Percentiles rank a stretch among this genome's conserved stretches.
phyloP scores from a whole-genome alignment of 116 monocot species.

The Iris pallida region DNA sequence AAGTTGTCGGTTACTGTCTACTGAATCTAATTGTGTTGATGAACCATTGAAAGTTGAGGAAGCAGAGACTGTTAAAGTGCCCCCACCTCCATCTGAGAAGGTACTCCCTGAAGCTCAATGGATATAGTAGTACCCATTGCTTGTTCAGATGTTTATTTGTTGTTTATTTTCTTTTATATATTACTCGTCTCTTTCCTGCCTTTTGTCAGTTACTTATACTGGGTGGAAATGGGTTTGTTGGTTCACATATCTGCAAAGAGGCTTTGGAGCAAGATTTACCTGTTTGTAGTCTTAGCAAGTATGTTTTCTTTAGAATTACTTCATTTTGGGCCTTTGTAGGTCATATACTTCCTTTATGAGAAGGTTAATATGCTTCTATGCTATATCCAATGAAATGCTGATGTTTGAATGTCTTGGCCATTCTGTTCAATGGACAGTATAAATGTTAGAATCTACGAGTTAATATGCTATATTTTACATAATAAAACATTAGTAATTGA shows the following conservation, averaged over 20 bases:
- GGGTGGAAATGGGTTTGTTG: constrained; percentile 98
- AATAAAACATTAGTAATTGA: too few species aligned
- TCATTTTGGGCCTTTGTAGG: too few species aligned
- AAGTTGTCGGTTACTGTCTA: constrained; percentile 52
- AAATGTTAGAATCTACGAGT: too few species aligned
- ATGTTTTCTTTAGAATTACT: constrained; percentile 2
- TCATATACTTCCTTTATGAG: too few species aligned
- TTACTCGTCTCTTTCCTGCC: constrained; percentile 5
- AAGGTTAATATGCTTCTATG: too few species aligned
- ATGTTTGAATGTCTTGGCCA: too few species aligned
- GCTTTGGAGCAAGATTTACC: constrained; percentile 65
- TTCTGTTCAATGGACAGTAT: too few species aligned
- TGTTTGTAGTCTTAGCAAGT: constrained; percentile 95
- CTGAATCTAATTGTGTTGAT: constrained; percentile 53
- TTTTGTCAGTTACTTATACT: constrained; percentile 74
- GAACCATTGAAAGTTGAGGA: constrained; percentile 84
- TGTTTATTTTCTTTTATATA: neutral
- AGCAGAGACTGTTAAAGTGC: constrained; percentile 69
- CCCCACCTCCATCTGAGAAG: constrained; percentile 65
- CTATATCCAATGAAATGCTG: too few species aligned
- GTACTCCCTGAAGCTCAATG: constrained; percentile 10
- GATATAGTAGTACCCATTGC: neutral
- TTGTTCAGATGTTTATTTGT: neutral
- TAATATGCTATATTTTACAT: too few species aligned
- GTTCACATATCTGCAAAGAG: constrained; percentile 92